phyloP scores from a whole-genome alignment of 805 yeast species.

The Saccharomycopsis selenospora region DNA sequence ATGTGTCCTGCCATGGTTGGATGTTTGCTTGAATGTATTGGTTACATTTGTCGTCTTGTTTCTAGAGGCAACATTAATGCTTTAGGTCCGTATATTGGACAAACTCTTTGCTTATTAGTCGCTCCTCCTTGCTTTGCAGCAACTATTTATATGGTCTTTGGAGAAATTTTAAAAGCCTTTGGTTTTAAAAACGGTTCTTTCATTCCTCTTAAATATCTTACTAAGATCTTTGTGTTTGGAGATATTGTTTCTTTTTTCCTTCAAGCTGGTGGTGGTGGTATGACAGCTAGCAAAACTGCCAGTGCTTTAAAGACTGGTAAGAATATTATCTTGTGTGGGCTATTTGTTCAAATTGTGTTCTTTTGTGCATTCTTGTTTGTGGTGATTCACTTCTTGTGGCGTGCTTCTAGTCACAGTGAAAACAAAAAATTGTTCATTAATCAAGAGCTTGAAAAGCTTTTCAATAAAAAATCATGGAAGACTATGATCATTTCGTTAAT shows the following conservation, averaged over 20 bases:
- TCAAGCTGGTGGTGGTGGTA: constrained; percentile 31
- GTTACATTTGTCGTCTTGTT: background rate
- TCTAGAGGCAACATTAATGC: background rate
- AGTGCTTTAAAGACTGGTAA: constrained; percentile 21
- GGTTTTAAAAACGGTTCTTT: constrained; percentile 22
- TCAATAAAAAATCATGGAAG: background rate
- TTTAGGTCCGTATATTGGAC: constrained; percentile 24
- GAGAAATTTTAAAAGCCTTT: constrained; percentile 23
- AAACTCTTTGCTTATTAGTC: constrained; percentile 26
- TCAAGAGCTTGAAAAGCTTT: background rate
- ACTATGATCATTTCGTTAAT: background rate
- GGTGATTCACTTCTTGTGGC: constrained; percentile 20
- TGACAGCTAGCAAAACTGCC: constrained; percentile 21
- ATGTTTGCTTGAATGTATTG: constrained; percentile 1
- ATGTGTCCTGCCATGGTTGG: constrained; percentile 5
- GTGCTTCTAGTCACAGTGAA: background rate
- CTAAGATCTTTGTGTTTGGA: constrained; percentile 28
- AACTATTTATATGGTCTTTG: constrained; percentile 29
- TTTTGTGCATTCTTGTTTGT: constrained; percentile 27
- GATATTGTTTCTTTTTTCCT: constrained; percentile 28
- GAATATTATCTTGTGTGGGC: constrained; percentile 27
- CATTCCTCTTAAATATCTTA: constrained; percentile 25
- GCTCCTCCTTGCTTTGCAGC: constrained; percentile 31
- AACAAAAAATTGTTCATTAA: background rate
- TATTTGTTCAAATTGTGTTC: constrained; percentile 28